Evolutionary conservation across 2,329 filamentous ascomycete genomes (phyloP).

Genomic region (Samsoniella hepiali): DNA sequence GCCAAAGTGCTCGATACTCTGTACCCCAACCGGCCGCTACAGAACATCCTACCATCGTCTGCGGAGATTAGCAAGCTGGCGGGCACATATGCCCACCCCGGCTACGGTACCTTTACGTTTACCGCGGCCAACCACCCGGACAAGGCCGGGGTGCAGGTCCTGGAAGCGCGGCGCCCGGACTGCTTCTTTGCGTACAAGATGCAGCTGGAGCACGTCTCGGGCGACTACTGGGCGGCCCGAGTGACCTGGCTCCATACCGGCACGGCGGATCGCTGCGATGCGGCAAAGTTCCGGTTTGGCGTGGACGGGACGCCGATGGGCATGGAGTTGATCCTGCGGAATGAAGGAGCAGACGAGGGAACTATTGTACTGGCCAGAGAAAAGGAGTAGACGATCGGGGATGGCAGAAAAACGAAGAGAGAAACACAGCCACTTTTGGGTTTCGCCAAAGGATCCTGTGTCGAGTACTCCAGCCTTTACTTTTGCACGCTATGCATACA

Average conservation of each 20-base stretch:
- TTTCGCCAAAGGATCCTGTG: no score
- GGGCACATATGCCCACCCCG: neutral
- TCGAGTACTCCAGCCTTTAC: no score
- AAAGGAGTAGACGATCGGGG: no score
- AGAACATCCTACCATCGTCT: neutral
- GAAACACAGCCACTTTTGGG: no score
- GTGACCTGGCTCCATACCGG: neutral
- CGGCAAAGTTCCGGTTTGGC: neutral
- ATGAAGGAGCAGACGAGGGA: neutral
- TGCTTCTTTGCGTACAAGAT: neutral
- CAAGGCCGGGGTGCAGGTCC: neutral
- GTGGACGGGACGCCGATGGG: neutral
- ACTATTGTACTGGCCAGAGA: neutral
- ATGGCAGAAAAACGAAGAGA: no score
- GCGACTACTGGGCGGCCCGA: neutral
- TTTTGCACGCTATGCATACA: no score
- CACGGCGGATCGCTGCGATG: neutral
- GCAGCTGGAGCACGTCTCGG: constrained; percentile 9
- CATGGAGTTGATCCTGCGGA: neutral
- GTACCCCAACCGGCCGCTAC: neutral
- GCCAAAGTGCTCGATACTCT: neutral
- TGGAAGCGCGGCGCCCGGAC: neutral
- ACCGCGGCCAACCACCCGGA: neutral
- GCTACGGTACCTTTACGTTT: neutral
- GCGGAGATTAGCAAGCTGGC: neutral